A percentile compares a stretch with the other conserved stretches of the same genome.
Evolutionary conservation across 768 basidiomycete species (phyloP).

Genomic region (Hebeloma cylindrosporum): DNA sequence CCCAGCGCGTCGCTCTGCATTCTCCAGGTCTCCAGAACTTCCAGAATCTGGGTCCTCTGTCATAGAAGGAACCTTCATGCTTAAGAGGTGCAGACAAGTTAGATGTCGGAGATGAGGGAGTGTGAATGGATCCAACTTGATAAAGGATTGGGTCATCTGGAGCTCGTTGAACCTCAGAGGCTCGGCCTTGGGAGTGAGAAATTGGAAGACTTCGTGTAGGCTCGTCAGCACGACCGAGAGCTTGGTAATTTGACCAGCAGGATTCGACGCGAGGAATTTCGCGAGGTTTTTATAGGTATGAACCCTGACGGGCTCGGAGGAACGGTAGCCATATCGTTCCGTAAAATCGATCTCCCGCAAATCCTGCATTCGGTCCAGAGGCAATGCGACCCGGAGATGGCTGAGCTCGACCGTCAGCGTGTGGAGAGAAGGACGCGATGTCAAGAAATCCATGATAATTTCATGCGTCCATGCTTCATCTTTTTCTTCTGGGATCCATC

Average conservation of each 20-base stretch:
- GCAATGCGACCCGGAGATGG: not conserved
- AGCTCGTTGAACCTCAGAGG: conserved; percentile 8
- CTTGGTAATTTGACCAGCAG: not conserved
- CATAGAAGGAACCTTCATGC: not conserved
- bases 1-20: not conserved
- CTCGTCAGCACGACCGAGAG: not conserved
- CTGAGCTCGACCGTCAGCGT: conserved; percentile 3
- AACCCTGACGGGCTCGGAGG: not conserved
- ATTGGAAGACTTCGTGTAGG: conserved; percentile 1
- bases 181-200: not conserved
- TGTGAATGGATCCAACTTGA: conserved; percentile 2
- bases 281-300: conserved; percentile 1
- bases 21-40: not conserved
- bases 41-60: not conserved
- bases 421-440: not conserved
- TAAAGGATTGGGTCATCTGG: not conserved
- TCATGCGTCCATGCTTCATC: conserved; percentile 11
- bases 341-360: conserved; percentile 1
- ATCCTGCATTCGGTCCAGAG: conserved; percentile 1
- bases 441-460: conserved; percentile 8
- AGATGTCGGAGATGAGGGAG: conserved; percentile 10
- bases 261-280: conserved; percentile 1
- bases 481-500: conserved; percentile 6
- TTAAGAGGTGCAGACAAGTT: conserved; percentile 3
- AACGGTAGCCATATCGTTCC: not conserved